These are phyloP conservation scores for Cenchrus fungigraminus DNA, from an alignment of 176 grass and related monocot species.

Conservation along the genomic window DNA sequence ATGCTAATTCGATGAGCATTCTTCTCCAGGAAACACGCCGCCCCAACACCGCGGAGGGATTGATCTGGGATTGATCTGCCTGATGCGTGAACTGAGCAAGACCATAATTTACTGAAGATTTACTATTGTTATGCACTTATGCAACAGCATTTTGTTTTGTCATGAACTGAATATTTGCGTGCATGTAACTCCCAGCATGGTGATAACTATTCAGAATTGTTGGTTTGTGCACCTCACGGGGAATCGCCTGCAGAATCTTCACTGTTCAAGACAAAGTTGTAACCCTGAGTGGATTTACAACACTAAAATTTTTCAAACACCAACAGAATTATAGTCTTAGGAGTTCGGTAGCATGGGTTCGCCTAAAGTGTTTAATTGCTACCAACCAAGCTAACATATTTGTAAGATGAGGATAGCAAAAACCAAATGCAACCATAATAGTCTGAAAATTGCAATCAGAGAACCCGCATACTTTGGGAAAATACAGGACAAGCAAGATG, in stretches of 20 bases:
- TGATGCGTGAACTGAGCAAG: background rate
- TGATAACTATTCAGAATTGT: background rate
- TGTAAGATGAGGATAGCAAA: background rate
- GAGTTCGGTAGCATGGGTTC: background rate
- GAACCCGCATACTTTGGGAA: background rate
- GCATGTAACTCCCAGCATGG: slow-evolving; percentile 1
- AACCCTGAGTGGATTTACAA: background rate
- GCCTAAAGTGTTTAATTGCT: background rate
- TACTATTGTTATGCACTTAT: slow-evolving; percentile 2
- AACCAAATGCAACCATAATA: background rate
- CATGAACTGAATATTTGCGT: slow-evolving; percentile 34
- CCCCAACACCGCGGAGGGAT: too few species aligned
- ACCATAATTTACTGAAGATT: background rate
- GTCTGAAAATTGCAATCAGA: background rate
- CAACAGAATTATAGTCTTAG: slow-evolving; percentile 4
- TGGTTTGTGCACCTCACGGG: background rate
- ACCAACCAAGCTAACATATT: background rate
- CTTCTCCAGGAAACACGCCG: slow-evolving; percentile 33
- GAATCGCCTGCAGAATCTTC: background rate
- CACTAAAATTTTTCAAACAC: background rate
- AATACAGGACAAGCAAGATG: background rate
- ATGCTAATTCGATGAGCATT: background rate
- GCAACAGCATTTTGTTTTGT: background rate
- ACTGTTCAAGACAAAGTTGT: background rate
- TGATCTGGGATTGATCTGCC: slow-evolving; percentile 23